These are phyloP conservation scores for Leishmania tropica DNA, from an alignment of 208 protist genomes.

Conservation along the genomic window DNA sequence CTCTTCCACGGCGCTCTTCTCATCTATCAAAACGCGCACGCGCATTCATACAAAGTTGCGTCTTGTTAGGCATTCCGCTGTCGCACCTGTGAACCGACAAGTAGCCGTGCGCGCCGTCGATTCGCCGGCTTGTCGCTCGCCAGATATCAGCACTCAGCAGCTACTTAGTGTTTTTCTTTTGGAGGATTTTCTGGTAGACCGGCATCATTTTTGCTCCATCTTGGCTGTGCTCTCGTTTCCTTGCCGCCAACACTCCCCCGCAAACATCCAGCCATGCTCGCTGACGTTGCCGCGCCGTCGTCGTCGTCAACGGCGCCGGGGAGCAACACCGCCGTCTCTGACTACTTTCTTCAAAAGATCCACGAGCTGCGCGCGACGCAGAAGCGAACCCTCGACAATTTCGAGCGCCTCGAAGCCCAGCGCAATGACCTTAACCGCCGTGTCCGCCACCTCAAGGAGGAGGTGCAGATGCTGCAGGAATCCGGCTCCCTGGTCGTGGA, in stretches of 20 bases:
- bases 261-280: conserved; percentile 19
- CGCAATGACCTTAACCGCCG: conserved; percentile 91
- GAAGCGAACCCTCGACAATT: conserved; percentile 87
- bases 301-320: conserved; percentile 23
- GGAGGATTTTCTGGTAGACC: background rate
- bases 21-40: background rate
- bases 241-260: background rate
- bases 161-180: background rate
- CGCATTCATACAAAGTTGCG: background rate
- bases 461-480: conserved; percentile 98
- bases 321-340: conserved; percentile 53
- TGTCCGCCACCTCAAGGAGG: conserved; percentile 98
- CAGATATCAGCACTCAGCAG: background rate
- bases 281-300: conserved; percentile 23
- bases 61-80: background rate
- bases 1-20: background rate
- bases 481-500: conserved; percentile 98
- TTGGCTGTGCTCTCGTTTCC: background rate
- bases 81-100: background rate
- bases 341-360: conserved; percentile 93
- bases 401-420: conserved; percentile 84
- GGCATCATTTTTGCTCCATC: background rate
- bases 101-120: background rate
- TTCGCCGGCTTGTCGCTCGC: background rate
- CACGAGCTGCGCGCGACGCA: conserved; percentile 88